Base-by-base conservation (phyloP, 1,284 basidiomycete genomes). In the Trichosporon sp. region DNA sequence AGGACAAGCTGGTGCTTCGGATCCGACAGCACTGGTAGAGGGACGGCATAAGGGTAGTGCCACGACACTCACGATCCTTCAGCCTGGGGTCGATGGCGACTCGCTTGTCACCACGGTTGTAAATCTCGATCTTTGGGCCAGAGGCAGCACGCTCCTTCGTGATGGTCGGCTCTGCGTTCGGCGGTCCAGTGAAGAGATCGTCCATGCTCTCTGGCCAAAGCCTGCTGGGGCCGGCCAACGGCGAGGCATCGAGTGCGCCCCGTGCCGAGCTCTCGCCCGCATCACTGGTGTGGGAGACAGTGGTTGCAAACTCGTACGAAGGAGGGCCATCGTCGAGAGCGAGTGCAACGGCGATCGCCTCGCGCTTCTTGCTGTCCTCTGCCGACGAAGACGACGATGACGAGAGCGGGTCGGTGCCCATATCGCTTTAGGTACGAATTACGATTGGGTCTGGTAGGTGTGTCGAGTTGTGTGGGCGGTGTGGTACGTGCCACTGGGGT, bases 101-200 rank as follows among this genome's bases (percentile, higher is more conserved):
- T 14, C 27, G 25, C 49, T 54, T 14, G 14, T 9, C 10, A 16
- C 25, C 49, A 10, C 52, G 64, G 23, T 59, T 61, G 13, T 37
- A 4, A 31, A 59, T 54, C 37, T 68, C 63, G 46, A 74, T 69
- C 5, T 49, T 57, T 14, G 70, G 46, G 11, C 57, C 54, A 4
- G 62, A 56, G 3, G 63, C 65, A 1, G 62, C 64, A 3, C 33
- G 52, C 16, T 60, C 64, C 11, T 59, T 56, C 4, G 70, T 67
- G 6, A 73, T 63, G 2, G 72, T 44, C 2, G 69, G 69, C 62
- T 78, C 76, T 4, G 69, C 70, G 56, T 75, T 71, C 0, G 69
- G 63, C 1, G 76, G 74, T 0, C 67, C 65, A 5, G 60, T 31
- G 60, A 75, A 79, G 23, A 76, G 68, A 33, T 68, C 65, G 16